Percentiles rank a stretch among this genome's conserved stretches.
These are phyloP conservation scores for Rhododendron henanense DNA, from an alignment of 148 eudicot species.

Conservation along the genomic window DNA sequence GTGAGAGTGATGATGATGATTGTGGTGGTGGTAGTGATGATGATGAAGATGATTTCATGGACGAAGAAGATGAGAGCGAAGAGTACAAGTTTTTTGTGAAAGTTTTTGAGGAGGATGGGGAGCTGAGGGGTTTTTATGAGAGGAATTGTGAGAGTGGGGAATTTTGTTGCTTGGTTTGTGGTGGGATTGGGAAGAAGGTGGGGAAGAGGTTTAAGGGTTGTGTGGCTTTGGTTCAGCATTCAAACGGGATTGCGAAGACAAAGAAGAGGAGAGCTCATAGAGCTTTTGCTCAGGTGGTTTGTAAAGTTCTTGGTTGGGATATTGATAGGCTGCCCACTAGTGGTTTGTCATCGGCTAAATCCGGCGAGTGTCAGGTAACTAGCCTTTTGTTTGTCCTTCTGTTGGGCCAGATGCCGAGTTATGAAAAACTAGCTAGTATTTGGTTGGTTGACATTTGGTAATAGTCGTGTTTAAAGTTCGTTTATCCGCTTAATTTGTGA, in stretches of 20 bases:
- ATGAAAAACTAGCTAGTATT: neutral
- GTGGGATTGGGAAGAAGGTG: conserved; percentile 38
- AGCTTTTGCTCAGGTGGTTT: conserved; percentile 58
- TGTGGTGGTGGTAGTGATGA: conserved; percentile 16
- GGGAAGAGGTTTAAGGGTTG: conserved; percentile 58
- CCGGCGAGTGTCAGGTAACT: conserved; percentile 20
- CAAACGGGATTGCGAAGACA: conserved; percentile 55
- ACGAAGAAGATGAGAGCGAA: conserved; percentile 17
- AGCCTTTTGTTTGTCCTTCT: neutral
- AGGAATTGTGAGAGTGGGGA: conserved; percentile 57
- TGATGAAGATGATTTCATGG: conserved; percentile 18
- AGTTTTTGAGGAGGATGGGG: conserved; percentile 51
- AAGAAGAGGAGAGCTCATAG: conserved; percentile 74
- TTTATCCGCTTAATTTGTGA: neutral
- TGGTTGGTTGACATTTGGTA: neutral
- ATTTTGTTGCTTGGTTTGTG: conserved; percentile 77
- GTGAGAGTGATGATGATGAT: neutral
- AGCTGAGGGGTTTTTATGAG: conserved; percentile 55
- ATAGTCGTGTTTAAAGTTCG: neutral
- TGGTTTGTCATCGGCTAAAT: conserved; percentile 14
- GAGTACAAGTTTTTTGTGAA: conserved; percentile 40
- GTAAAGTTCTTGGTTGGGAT: conserved; percentile 92
- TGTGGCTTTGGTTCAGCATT: conserved; percentile 76
- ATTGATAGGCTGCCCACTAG: conserved; percentile 45
- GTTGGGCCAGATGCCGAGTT: neutral